Conservation (phyloP, 2,329 filamentous ascomycete species). For the Alternaria sp. region DNA sequence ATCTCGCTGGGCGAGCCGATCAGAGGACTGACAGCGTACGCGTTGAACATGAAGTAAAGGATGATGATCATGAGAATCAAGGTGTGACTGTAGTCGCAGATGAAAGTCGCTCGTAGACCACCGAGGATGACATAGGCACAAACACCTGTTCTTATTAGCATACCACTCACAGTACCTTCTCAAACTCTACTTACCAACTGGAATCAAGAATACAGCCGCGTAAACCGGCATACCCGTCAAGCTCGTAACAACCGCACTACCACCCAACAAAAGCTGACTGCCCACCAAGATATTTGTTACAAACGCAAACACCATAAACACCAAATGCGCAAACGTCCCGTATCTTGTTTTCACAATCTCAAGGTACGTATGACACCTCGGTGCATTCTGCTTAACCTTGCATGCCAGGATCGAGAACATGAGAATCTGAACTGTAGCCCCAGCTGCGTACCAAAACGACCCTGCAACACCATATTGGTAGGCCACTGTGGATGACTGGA, state of each 20-base stretch:
- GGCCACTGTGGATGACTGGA: conserved; percentile 40
- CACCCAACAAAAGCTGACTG: conserved; percentile 55
- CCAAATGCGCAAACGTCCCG: conserved; percentile 50
- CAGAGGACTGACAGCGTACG: conserved; percentile 52
- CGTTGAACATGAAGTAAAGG: conserved; percentile 56
- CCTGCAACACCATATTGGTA: conserved; percentile 46
- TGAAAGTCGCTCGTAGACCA: conserved; percentile 55
- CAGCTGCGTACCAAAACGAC: conserved; percentile 54
- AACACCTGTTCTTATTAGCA: conserved; percentile 39
- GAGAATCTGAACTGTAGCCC: conserved; percentile 56
- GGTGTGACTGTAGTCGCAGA: conserved; percentile 54
- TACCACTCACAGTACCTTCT: neutral
- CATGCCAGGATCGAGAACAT: conserved; percentile 56
- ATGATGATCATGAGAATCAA: conserved; percentile 56
- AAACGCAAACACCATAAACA: conserved; percentile 55
- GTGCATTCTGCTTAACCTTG: conserved; percentile 55
- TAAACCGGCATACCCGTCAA: conserved; percentile 57
- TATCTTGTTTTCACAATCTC: conserved; percentile 55
- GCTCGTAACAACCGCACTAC: conserved; percentile 55
- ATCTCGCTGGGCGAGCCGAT: conserved; percentile 53
- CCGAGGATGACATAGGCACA: conserved; percentile 49
- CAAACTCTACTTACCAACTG: conserved; percentile 41
- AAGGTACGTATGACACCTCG: conserved; percentile 54
- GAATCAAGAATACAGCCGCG: conserved; percentile 57
- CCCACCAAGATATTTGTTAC: conserved; percentile 58